These are phyloP conservation scores for Ensete ventricosum DNA, from an alignment of 176 grass and related monocot genomes.

Conservation along the genomic window DNA sequence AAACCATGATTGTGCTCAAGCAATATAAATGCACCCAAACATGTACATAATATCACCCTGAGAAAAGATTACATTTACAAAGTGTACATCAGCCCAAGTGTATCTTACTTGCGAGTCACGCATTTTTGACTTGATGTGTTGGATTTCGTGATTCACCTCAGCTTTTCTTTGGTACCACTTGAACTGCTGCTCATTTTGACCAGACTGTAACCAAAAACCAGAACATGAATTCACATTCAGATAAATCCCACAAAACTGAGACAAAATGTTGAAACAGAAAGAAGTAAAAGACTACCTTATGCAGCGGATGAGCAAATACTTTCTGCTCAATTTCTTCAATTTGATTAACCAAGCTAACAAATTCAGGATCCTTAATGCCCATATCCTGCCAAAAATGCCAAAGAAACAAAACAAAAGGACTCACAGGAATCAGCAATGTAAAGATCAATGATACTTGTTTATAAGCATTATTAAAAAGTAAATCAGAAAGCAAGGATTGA, in stretches of 20 bases:
- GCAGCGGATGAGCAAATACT: slow-evolving; percentile 60
- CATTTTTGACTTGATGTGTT: slow-evolving; percentile 79
- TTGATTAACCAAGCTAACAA: slow-evolving; percentile 75
- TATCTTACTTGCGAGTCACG: slow-evolving; percentile 73
- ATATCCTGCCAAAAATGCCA: slow-evolving; percentile 62
- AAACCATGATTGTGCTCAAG: too few species aligned
- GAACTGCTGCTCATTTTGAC: slow-evolving; percentile 90
- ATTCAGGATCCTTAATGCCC: slow-evolving; percentile 77
- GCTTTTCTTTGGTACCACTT: slow-evolving; percentile 93
- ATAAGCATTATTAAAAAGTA: background rate
- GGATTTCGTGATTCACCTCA: slow-evolving; percentile 87
- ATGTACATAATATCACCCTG: slow-evolving; percentile 20
- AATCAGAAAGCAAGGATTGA: too few species aligned
- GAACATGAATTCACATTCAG: slow-evolving; percentile 6
- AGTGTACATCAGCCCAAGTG: background rate
- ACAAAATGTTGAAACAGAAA: slow-evolving; percentile 1
- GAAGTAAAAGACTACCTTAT: slow-evolving; percentile 43
- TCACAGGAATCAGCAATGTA: slow-evolving; percentile 2
- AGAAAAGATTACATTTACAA: slow-evolving; percentile 4
- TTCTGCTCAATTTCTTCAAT: slow-evolving; percentile 82
- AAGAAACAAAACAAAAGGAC: slow-evolving; percentile 10
- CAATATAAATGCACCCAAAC: background rate
- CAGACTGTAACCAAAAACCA: slow-evolving; percentile 34
- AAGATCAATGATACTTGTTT: background rate
- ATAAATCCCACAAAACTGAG: slow-evolving; percentile 12